phyloP scores from a whole-genome alignment of 495 filamentous ascomycete genomes.

The Hypoxylon subgilvum region DNA sequence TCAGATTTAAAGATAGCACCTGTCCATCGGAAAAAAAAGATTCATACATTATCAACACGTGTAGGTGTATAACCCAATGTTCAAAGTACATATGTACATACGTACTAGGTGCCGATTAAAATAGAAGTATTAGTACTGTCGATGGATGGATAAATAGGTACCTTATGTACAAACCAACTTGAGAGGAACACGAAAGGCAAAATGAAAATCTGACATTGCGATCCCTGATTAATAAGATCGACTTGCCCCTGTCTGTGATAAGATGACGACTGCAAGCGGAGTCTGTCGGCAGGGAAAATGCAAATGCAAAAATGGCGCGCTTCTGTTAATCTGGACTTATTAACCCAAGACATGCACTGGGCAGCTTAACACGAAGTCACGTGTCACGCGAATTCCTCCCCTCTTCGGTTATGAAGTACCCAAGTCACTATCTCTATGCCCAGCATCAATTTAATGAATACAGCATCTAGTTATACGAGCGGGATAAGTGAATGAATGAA shows the following conservation, averaged over 20 bases:
- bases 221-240: conserved; percentile 22
- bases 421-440: too few relatives aligned
- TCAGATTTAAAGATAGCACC: background rate
- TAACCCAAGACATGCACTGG: conserved; percentile 4
- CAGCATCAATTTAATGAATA: too few relatives aligned
- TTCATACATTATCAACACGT: background rate
- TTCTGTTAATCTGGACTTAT: background rate
- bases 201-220: background rate
- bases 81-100: background rate
- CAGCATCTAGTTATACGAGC: too few relatives aligned
- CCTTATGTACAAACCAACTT: too few relatives aligned
- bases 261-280: conserved; percentile 3
- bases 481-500: too few relatives aligned
- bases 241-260: conserved; percentile 17
- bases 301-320: conserved; percentile 33
- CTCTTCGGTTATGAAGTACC: too few relatives aligned
- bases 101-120: background rate
- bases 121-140: background rate
- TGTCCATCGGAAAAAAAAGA: background rate
- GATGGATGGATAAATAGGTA: too few relatives aligned
- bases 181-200: background rate
- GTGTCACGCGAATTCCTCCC: conserved; percentile 10
- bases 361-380: conserved; percentile 37
- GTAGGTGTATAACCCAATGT: background rate
- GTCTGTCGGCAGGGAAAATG: conserved; percentile 2